Evolutionary conservation across 108 stramenopile species (phyloP).

Genomic region (Cylindrotheca closterium): DNA sequence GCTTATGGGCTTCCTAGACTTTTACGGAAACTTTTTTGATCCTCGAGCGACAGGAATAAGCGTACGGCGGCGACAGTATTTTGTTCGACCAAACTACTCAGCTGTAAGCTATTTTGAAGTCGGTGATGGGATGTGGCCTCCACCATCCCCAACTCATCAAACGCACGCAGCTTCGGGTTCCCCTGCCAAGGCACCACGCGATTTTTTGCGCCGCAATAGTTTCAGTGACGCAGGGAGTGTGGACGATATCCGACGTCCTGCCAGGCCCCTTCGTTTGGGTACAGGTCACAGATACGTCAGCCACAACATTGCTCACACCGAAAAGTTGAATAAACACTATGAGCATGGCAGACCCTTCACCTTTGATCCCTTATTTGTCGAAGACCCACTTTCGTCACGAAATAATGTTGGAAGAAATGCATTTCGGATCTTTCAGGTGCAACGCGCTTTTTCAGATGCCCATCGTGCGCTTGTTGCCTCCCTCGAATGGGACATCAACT

Average conservation of each 20-base stretch:
- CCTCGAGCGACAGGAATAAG: slow-evolving; percentile 87
- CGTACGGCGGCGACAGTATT: slow-evolving; percentile 67
- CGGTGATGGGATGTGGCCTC: slow-evolving; percentile 16
- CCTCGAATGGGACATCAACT: slow-evolving; percentile 81
- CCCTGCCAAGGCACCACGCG: slow-evolving; percentile 7
- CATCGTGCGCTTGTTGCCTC: slow-evolving; percentile 80
- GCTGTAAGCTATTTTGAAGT: slow-evolving; percentile 15
- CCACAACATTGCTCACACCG: background rate
- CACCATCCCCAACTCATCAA: slow-evolving; percentile 1
- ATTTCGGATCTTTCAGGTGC: slow-evolving; percentile 89
- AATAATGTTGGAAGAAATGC: slow-evolving; percentile 95
- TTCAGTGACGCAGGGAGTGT: slow-evolving; percentile 43
- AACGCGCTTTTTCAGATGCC: slow-evolving; percentile 85
- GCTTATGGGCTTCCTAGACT: slow-evolving; percentile 93
- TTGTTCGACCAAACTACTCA: slow-evolving; percentile 53
- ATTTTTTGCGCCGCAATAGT: slow-evolving; percentile 48
- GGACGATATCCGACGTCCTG: slow-evolving; percentile 18
- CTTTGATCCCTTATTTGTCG: slow-evolving; percentile 93
- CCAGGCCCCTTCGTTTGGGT: slow-evolving; percentile 4
- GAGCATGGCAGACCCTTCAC: slow-evolving; percentile 45
- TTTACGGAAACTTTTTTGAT: slow-evolving; percentile 92
- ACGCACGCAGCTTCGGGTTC: slow-evolving; percentile 10
- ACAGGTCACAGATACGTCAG: slow-evolving; percentile 3
- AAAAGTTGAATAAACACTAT: background rate
- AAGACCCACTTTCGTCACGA: slow-evolving; percentile 84